These are phyloP conservation scores for Ambrosia hybrid DNA, from an alignment of 140 eudicot species.

Conservation along the genomic window DNA sequence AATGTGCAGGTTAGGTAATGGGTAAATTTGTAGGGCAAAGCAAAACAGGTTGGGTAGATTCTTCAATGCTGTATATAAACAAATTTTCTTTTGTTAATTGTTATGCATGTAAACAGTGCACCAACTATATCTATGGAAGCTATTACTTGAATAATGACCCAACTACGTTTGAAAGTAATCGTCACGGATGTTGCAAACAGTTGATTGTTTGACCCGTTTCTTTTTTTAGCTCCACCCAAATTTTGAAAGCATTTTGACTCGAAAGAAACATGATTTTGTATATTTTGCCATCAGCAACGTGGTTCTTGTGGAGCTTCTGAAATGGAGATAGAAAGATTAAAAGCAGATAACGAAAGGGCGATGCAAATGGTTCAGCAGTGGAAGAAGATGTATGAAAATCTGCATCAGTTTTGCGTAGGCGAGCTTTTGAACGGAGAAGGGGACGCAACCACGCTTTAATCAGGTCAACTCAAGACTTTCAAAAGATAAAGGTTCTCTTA, in stretches of 20 bases:
- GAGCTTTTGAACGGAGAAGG: conserved; percentile 45
- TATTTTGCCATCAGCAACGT: conserved; percentile 50
- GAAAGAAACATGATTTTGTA: background rate
- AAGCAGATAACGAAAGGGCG: conserved; percentile 51
- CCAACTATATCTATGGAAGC: background rate
- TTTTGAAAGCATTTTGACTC: background rate
- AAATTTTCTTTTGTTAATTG: background rate
- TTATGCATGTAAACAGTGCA: background rate
- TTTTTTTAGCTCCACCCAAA: background rate
- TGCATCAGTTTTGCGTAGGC: conserved; percentile 62
- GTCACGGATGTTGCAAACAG: conserved; percentile 1
- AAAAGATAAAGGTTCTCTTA: too few species aligned
- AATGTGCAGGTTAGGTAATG: too few species aligned
- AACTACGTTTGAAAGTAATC: background rate
- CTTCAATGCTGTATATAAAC: too few species aligned
- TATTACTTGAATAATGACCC: background rate
- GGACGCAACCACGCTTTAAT: too few species aligned
- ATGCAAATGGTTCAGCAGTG: conserved; percentile 75
- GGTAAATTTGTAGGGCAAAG: background rate
- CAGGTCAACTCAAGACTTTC: too few species aligned
- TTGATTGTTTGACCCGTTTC: background rate
- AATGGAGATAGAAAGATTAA: conserved; percentile 76
- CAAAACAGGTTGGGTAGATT: background rate
- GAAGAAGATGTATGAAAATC: conserved; percentile 74
- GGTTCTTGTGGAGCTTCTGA: conserved; percentile 81